Base-by-base conservation (phyloP, 169 alveolate species). In the Plasmodium knowlesi region DNA sequence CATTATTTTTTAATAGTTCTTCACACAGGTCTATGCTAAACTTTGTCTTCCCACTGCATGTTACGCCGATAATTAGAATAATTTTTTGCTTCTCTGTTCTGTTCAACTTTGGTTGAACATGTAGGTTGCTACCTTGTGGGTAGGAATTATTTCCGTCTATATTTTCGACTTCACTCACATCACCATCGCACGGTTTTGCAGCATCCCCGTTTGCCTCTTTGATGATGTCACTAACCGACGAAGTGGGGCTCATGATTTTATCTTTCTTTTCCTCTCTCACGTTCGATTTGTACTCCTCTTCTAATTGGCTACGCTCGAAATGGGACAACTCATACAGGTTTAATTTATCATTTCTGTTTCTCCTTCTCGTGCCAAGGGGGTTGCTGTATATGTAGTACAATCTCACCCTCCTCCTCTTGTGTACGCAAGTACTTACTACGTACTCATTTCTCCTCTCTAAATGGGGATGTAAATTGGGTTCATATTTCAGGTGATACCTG, bases 31-130 rank as follows among this genome's bases (percentile, higher is more conserved):
- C 97, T 57, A 96, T 82, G 67, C 96, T 92, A 32, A 94, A 94
- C 28, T 96, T 90, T 6, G 97, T 96, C 53, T 96, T 96, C 19
- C 97, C 97, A 43, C 96, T 95, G 25, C 97, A 96, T 5, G 97
- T 96, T 22, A 96, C 96, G 14, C 97, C 97, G 54, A 96, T 80
- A 22, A 96, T 93, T 71, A 96, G 53, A 19, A 96, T 85, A 14
- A 96, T 78, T 76, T 86, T 86, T 54, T 76, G 81, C 46, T 86
- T 86, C 57, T 86, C 43, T 76, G 54, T 53, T 54, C 8, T 74
- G 81, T 86, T 74, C 25, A 39, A 76, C 74, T 54, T 16, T 86
- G 2, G 53, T 28, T 16, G 53, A 39, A 43, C 46, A 34, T 22
- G n/a, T 6, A 19, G 57, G 37, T 72, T 28, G 37, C 14, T 67